A percentile compares a stretch with the other conserved stretches of the same genome.
phyloP scores from a whole-genome alignment of 2,329 filamentous ascomycete species.

The Drechslerella stenobrocha region DNA sequence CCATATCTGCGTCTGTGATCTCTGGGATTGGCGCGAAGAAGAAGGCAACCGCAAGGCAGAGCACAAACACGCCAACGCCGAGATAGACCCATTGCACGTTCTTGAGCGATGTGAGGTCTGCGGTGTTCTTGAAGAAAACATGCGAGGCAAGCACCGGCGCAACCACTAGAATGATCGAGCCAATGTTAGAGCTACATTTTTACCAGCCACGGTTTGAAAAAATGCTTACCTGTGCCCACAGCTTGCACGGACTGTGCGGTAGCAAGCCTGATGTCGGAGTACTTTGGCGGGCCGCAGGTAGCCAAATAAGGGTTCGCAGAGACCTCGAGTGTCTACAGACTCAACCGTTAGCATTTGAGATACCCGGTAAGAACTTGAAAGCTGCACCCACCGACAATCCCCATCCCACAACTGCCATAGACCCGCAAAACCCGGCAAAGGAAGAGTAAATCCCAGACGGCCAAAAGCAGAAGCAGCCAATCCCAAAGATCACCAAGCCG shows the following conservation, averaged over 20 bases:
- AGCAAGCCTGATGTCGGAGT: slow-evolving; percentile 65
- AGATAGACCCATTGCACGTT: slow-evolving; percentile 70
- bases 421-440: slow-evolving; percentile 65
- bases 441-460: slow-evolving; percentile 62
- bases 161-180: slow-evolving; percentile 51
- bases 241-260: slow-evolving; percentile 65
- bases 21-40: slow-evolving; percentile 62
- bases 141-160: slow-evolving; percentile 65
- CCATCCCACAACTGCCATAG: slow-evolving; percentile 62
- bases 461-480: slow-evolving; percentile 65
- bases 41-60: slow-evolving; percentile 63
- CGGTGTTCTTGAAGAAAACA: slow-evolving; percentile 65
- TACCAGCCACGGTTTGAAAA: no score
- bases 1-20: slow-evolving; percentile 65
- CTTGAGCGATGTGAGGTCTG: slow-evolving; percentile 60
- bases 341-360: slow-evolving; percentile 55
- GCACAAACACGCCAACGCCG: slow-evolving; percentile 66
- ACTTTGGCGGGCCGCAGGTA: slow-evolving; percentile 64
- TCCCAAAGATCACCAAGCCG: slow-evolving; percentile 62
- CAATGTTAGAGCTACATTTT: slow-evolving; percentile 4
- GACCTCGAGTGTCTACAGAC: slow-evolving; percentile 60
- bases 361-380: not conserved
- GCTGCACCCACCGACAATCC: slow-evolving; percentile 54
- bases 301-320: slow-evolving; percentile 63
- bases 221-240: slow-evolving; percentile 58